phyloP scores from a whole-genome alignment of 495 filamentous ascomycete genomes.

The Hamigera avellanea region DNA sequence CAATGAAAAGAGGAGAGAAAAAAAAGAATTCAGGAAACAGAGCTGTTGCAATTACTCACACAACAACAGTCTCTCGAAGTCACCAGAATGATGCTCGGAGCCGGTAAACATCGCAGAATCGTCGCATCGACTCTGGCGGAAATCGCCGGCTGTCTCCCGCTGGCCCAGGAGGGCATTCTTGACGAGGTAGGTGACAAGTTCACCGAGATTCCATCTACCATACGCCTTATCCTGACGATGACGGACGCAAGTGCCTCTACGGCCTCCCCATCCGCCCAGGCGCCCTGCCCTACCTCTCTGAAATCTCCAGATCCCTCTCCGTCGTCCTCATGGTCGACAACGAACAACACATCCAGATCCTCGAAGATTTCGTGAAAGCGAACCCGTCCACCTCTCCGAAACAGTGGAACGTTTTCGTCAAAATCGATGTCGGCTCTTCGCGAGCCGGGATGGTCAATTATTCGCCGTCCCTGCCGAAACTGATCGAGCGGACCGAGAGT shows the following conservation, averaged over 20 bases:
- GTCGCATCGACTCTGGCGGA: conserved; percentile 22
- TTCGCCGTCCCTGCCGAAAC: conserved; percentile 1
- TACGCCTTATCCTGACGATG: too few species aligned
- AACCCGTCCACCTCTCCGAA: background rate
- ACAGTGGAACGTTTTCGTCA: conserved; percentile 12
- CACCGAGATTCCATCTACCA: too few species aligned
- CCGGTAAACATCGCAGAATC: conserved; percentile 17
- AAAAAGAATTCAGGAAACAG: conserved; percentile 1
- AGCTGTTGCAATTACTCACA: background rate
- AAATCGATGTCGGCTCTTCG: conserved; percentile 7
- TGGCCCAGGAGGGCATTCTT: conserved; percentile 20
- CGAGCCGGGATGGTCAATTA: conserved; percentile 8
- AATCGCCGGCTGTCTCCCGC: conserved; percentile 17
- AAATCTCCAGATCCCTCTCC: conserved; percentile 10
- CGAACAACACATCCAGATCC: conserved; percentile 17
- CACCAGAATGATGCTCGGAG: conserved; percentile 22
- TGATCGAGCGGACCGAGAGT: conserved; percentile 1
- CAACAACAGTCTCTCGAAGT: conserved; percentile 19
- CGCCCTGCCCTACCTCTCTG: conserved; percentile 17
- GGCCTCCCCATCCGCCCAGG: conserved; percentile 20
- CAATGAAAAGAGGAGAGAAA: background rate
- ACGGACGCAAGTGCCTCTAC: conserved; percentile 16
- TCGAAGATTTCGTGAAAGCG: conserved; percentile 12
- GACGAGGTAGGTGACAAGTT: conserved; percentile 16
- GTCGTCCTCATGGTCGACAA: conserved; percentile 26